Conservation (phyloP, 75 land plant species). For the Adiantum capillusveneris region DNA sequence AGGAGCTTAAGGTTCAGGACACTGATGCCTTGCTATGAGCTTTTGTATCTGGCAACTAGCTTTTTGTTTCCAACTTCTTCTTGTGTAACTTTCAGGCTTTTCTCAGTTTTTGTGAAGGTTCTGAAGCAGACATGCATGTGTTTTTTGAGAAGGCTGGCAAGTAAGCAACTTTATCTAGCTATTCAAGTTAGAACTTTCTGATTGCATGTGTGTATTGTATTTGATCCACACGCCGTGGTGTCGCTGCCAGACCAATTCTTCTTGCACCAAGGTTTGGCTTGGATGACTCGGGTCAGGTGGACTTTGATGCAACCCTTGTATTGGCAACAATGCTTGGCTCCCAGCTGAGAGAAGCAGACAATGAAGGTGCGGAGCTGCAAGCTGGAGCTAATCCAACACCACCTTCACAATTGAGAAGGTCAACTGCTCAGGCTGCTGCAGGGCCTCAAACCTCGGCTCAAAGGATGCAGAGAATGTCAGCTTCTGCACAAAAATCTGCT, state of each 20-base stretch:
- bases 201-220: neutral
- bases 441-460: slow-evolving; percentile 12
- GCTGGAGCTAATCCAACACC: slow-evolving; percentile 10
- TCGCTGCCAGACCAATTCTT: slow-evolving; percentile 66
- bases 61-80: too few relatives aligned
- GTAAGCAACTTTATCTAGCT: slow-evolving; percentile 46
- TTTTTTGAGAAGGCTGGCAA: slow-evolving; percentile 96
- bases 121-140: slow-evolving; percentile 88
- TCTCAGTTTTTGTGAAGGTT: slow-evolving; percentile 82
- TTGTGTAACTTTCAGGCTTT: slow-evolving; percentile 67
- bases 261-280: slow-evolving; percentile 93
- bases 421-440: slow-evolving; percentile 14
- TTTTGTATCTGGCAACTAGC: neutral
- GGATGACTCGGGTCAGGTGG: slow-evolving; percentile 70
- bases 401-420: slow-evolving; percentile 14
- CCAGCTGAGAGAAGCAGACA: slow-evolving; percentile 48
- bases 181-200: too few relatives aligned
- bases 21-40: neutral
- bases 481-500: slow-evolving; percentile 26
- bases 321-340: slow-evolving; percentile 90
- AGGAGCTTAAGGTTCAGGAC: slow-evolving; percentile 79
- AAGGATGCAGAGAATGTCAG: slow-evolving; percentile 7
- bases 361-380: slow-evolving; percentile 29
- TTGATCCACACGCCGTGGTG: neutral
- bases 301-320: slow-evolving; percentile 87